Evolutionary conservation across 345 rosid genomes (phyloP), one percentile per base, ranked within the genome.

Genomic region (Gossypium anomalum): DNA sequence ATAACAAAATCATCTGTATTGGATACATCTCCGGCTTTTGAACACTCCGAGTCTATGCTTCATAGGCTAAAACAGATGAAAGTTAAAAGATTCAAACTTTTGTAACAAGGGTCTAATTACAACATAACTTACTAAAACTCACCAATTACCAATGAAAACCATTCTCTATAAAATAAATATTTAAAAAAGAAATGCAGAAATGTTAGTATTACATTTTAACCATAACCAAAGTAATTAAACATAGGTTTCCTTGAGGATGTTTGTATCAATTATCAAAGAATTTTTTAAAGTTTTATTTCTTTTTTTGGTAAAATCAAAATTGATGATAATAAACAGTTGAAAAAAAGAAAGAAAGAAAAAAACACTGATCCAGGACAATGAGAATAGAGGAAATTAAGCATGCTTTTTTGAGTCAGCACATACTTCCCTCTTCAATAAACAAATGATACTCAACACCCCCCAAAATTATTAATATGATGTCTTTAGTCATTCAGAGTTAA

Each of bases 401-500:
- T 20, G 62, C 74, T 71, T 48, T 71, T 55, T 34, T 34, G 74
- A 55, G 64, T 19, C 8, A 5, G n/a, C 49, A 38, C 15, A 71
- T 7, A 27, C 20, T 57, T 27, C 59, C 16, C 22, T 7, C 29
- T 52, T 17, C 45, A 15, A 4, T 23, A 59, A 47, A 23, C 16
- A 25, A 43, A 43, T 44, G 67, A 60, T 44, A 58, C 6, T 22
- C 44, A 43, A 22, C 58, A 63, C 1, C 48, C 48, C 47, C 48
- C 22, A 7, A 41, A 38, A n/a, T 5, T 17, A 71, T 34, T 38
- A 14, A n/a, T 71, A n/a, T 34, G 64, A 17, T 43, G 22, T 55
- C 43, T 38, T 19, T 45, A 63, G 51, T 77, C 56, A 38, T 72
- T 63, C 78, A 44, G 56, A 64, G 58, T 76, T 57, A 78, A 78